These are phyloP conservation scores for Borealophlyctis nickersoniae DNA, from an alignment of 192 early-diverging fungal species.

Conservation along the genomic window DNA sequence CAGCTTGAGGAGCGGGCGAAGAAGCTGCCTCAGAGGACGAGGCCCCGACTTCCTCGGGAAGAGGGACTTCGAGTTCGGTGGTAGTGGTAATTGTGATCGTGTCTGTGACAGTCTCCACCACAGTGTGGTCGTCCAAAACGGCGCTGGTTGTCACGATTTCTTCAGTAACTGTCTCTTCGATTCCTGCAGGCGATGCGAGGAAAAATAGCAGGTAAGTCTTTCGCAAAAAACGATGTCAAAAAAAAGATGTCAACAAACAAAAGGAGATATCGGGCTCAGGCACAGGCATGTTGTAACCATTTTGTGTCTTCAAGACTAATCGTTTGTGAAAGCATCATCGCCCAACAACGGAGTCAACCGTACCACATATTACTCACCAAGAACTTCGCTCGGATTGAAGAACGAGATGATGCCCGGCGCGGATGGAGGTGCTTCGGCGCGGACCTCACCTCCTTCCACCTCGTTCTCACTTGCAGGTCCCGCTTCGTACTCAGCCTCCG, in stretches of 20 bases:
- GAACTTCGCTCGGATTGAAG: constrained; percentile 30
- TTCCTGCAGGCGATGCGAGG: neutral
- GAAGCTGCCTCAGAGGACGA: neutral
- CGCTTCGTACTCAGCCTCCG: constrained; percentile 1
- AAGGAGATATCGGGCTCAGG: constrained; percentile 4
- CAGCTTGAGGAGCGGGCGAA: neutral
- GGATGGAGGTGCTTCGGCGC: neutral
- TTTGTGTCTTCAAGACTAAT: constrained; percentile 31
- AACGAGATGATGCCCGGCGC: constrained; percentile 19
- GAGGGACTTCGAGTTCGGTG: constrained; percentile 1
- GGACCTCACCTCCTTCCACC: neutral
- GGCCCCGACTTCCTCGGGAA: neutral
- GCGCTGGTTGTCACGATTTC: neutral
- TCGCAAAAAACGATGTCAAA: neutral
- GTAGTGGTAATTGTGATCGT: neutral
- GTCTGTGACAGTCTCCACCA: neutral
- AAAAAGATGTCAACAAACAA: neutral
- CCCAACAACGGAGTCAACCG: too few relatives aligned
- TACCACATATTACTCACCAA: constrained; percentile 7
- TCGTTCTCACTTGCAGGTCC: neutral
- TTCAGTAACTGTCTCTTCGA: neutral
- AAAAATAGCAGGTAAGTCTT: neutral
- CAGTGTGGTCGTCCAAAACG: neutral
- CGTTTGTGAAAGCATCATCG: constrained; percentile 15
- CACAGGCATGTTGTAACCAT: constrained; percentile 23